phyloP scores from a whole-genome alignment of 495 filamentous ascomycete species.

The Bacidia gigantensis region DNA sequence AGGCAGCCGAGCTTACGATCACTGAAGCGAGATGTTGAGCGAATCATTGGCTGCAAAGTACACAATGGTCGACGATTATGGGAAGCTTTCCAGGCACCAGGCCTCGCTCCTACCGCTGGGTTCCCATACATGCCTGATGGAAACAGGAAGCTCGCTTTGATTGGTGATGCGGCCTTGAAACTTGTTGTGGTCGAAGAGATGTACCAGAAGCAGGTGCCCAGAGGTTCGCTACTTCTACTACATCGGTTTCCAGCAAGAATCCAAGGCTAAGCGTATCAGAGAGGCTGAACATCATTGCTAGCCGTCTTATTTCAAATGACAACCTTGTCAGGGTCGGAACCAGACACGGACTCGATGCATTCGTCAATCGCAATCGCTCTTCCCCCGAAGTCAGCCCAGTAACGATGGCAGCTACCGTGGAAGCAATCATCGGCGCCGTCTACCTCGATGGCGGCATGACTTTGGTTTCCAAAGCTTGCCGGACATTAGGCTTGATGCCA shows the following conservation, averaged over 20 bases:
- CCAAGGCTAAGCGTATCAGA: slow-evolving; percentile 2
- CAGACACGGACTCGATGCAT: neutral
- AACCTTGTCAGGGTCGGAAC: slow-evolving; percentile 6
- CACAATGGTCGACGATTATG: slow-evolving; percentile 4
- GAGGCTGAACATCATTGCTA: neutral
- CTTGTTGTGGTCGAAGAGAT: slow-evolving; percentile 6
- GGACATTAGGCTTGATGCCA: slow-evolving; percentile 8
- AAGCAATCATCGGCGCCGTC: slow-evolving; percentile 13
- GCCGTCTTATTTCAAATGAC: slow-evolving; percentile 3
- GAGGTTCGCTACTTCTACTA: too few species aligned
- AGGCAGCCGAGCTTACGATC: neutral
- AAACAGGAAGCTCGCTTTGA: slow-evolving; percentile 8
- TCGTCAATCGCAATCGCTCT: slow-evolving; percentile 8
- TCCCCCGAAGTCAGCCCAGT: neutral
- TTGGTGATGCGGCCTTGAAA: slow-evolving; percentile 10
- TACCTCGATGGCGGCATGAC: slow-evolving; percentile 10
- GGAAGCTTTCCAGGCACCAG: slow-evolving; percentile 13
- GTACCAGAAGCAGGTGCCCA: neutral
- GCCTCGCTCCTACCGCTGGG: neutral
- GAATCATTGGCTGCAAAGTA: slow-evolving; percentile 8
- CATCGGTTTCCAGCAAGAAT: too few species aligned
- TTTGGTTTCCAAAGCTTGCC: slow-evolving; percentile 4
- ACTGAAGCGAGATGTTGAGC: slow-evolving; percentile 1
- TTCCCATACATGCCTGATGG: slow-evolving; percentile 5
- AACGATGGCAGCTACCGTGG: slow-evolving; percentile 8